Percentiles rank a stretch among this genome's conserved stretches.
phyloP scores from a whole-genome alignment of 2,329 filamentous ascomycete species.

The Acrocalymma vagum region DNA sequence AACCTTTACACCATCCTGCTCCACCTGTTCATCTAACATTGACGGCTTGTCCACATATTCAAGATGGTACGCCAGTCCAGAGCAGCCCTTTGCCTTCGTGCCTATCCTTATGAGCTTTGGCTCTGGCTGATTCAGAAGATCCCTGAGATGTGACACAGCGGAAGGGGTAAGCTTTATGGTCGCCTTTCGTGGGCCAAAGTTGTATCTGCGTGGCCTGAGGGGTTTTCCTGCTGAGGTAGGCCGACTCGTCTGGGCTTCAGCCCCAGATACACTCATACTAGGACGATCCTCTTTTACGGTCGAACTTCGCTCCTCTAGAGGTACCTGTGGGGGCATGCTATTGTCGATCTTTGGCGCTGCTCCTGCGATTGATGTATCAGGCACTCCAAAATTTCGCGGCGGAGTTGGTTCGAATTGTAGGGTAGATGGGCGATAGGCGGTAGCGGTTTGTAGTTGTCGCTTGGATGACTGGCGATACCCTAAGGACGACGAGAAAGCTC shows the following conservation, averaged over 20 bases:
- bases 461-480: slow-evolving; percentile 45
- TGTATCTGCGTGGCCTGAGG: slow-evolving; percentile 67
- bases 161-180: slow-evolving; percentile 85
- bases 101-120: slow-evolving; percentile 95
- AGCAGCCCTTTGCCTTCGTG: slow-evolving; percentile 93
- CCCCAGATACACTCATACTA: slow-evolving; percentile 64
- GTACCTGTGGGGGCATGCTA: slow-evolving; percentile 53
- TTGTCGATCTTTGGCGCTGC: slow-evolving; percentile 58
- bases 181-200: slow-evolving; percentile 84
- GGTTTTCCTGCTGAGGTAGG: slow-evolving; percentile 49
- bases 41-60: slow-evolving; percentile 95
- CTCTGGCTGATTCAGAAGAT: slow-evolving; percentile 82
- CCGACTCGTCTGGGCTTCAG: slow-evolving; percentile 73
- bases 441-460: slow-evolving; percentile 68
- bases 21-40: slow-evolving; percentile 88
- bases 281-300: slow-evolving; percentile 35
- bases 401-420: slow-evolving; percentile 66
- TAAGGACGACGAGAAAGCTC: slow-evolving; percentile 53
- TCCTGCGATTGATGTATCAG: slow-evolving; percentile 69
- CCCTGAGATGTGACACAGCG: slow-evolving; percentile 80
- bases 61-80: slow-evolving; percentile 89
- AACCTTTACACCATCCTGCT: slow-evolving; percentile 95
- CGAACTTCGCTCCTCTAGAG: slow-evolving; percentile 31
- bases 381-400: slow-evolving; percentile 65
- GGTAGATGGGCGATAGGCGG: slow-evolving; percentile 68